Base-by-base conservation (phyloP, 495 filamentous ascomycete species). In the Parathielavia hyrcaniae region DNA sequence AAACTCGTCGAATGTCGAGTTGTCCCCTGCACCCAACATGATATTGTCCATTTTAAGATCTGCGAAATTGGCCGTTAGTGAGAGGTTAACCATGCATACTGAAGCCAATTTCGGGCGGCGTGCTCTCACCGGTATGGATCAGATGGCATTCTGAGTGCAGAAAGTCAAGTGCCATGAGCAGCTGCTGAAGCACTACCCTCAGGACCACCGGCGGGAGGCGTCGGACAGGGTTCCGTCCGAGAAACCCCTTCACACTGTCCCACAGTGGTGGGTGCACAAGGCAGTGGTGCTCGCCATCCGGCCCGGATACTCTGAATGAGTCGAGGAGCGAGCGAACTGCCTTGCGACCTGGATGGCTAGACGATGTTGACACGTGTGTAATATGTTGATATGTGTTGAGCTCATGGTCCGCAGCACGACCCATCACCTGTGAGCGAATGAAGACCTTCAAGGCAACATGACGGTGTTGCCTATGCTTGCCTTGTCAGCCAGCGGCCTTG, bases 371-470 rank as follows among this genome's bases (percentile, higher is more conserved):
- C 26, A 30, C 26, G 26, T 6, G 26, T 3, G 26, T 30, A 8
- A 78, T 68, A 38, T 70, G 71, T 45, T 69, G 58, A 51, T 76
- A 78, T n/a, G 73, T 64, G 22, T 50, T 67, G 8, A 74, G 62
- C 53, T 78, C 77, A 19, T 68, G 64, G 50, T 72, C 59, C 3
- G 62, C 64, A 1, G 36, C 20, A 11, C 22, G 13, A 1, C 57
- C 62, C 52, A 62, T 41, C 0, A 60, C 44, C 30, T 46, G 38
- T 22, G 72, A 56, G 26, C 67, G 61, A 4, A 70, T 62, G 50
- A 65, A 79, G 0, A 79, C 53, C 55, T 78, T 80, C 0, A 80
- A 61, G 16, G 73, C 68, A 11, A 74, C 68, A 57, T 75, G 75
- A 61, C 61, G 61, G 46, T 68, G 53, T 9, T 63, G 50, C 32